phyloP scores from a whole-genome alignment of 2,329 filamentous ascomycete genomes.

The Penicillium corylophilum region DNA sequence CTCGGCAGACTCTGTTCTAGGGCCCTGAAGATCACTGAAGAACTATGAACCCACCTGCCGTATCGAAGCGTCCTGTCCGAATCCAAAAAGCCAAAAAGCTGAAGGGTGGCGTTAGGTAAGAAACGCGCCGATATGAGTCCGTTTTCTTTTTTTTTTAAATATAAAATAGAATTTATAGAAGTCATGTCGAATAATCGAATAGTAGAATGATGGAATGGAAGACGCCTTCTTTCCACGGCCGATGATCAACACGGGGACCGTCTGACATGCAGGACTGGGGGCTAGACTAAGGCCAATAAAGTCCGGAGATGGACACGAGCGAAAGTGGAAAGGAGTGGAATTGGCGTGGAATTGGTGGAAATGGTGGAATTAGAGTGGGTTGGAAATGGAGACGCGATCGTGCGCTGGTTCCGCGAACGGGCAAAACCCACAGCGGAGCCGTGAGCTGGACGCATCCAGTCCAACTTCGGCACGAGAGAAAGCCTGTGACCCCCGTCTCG shows the following conservation, averaged over 20 bases:
- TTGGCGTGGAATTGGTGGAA: background rate
- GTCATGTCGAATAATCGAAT: no score
- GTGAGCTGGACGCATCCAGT: background rate
- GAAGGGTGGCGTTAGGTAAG: background rate
- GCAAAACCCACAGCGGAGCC: background rate
- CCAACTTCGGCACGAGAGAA: no score
- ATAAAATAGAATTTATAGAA: background rate
- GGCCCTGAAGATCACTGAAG: slow-evolving; percentile 10
- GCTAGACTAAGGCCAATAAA: background rate
- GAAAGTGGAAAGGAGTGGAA: background rate
- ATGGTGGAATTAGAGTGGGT: background rate
- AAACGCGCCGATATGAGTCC: background rate
- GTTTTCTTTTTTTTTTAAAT: background rate
- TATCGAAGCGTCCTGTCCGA: slow-evolving; percentile 1
- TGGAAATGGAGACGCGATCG: no score
- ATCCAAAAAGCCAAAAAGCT: background rate
- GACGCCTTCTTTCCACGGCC: slow-evolving; percentile 1
- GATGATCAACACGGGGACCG: slow-evolving; percentile 19
- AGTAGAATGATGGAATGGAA: no score
- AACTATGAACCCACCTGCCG: slow-evolving; percentile 6
- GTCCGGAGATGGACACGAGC: background rate
- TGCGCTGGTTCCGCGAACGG: background rate
- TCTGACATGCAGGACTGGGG: slow-evolving; percentile 5
- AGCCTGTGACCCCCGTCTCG: no score
- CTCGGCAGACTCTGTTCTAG: slow-evolving; percentile 2